Conservation (phyloP, 331 rosid genomes). For the Quercus tomentella region DNA sequence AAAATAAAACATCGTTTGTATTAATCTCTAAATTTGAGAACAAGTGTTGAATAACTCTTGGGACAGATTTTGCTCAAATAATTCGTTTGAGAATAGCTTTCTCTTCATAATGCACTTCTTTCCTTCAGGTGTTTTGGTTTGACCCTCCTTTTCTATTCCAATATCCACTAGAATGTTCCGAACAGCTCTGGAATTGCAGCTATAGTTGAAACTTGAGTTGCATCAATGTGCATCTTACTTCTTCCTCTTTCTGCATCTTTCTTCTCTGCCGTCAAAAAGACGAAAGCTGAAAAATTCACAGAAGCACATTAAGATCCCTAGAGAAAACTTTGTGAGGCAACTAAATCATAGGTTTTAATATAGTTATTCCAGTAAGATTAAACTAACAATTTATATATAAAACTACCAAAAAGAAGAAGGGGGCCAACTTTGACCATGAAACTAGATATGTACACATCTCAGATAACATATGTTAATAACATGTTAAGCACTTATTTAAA, state of each 20-base stretch:
- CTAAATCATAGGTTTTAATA: background rate
- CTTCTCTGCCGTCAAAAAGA: slow-evolving; percentile 67
- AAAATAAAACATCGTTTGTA: slow-evolving; percentile 11
- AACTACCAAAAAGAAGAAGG: background rate
- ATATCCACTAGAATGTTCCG: slow-evolving; percentile 76
- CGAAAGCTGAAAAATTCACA: slow-evolving; percentile 55
- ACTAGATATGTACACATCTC: background rate
- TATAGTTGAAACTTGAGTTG: slow-evolving; percentile 33
- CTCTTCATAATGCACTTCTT: slow-evolving; percentile 70
- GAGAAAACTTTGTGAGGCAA: background rate
- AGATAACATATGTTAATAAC: background rate
- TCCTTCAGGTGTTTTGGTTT: slow-evolving; percentile 67
- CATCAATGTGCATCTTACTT: slow-evolving; percentile 7
- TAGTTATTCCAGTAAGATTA: background rate
- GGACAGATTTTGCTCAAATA: slow-evolving; percentile 74
- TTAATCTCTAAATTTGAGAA: slow-evolving; percentile 4
- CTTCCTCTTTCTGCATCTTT: slow-evolving; percentile 49
- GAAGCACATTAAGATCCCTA: slow-evolving; percentile 1
- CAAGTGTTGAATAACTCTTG: slow-evolving; percentile 21
- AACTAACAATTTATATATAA: background rate
- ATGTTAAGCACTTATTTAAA: too few relatives aligned
- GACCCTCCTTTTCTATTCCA: slow-evolving; percentile 90
- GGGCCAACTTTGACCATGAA: background rate
- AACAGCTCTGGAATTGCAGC: slow-evolving; percentile 69
- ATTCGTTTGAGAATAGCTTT: slow-evolving; percentile 80